phyloP scores from a whole-genome alignment of 2,329 filamentous ascomycete species.

The Pyricularia pennisetigena region DNA sequence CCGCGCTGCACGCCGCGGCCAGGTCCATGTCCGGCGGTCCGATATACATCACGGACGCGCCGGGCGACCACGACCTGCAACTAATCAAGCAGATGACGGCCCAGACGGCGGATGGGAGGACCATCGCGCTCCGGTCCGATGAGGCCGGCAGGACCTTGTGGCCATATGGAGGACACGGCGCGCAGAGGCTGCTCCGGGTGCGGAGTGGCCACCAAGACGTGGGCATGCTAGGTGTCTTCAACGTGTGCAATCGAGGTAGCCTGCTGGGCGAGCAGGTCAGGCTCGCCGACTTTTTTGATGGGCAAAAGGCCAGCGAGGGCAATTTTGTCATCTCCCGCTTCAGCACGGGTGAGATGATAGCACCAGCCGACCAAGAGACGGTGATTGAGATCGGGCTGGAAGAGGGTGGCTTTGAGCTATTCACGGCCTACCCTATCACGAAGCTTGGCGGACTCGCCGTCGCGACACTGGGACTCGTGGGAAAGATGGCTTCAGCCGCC shows the following conservation, averaged over 20 bases:
- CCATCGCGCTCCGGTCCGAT: constrained; percentile 71
- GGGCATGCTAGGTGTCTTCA: constrained; percentile 77
- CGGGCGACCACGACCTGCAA: constrained; percentile 66
- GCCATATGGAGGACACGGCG: constrained; percentile 59
- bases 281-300: constrained; percentile 64
- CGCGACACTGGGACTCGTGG: constrained; percentile 67
- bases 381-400: constrained; percentile 55
- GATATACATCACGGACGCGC: constrained; percentile 87
- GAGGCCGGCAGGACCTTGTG: constrained; percentile 62
- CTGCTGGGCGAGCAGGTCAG: constrained; percentile 57
- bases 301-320: constrained; percentile 51
- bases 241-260: constrained; percentile 49
- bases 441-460: constrained; percentile 46
- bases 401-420: constrained; percentile 65
- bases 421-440: constrained; percentile 61
- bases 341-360: constrained; percentile 43
- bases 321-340: constrained; percentile 63
- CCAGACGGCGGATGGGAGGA: constrained; percentile 58
- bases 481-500: constrained; percentile 83
- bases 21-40: constrained; percentile 85
- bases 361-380: constrained; percentile 29
- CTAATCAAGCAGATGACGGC: constrained; percentile 78
- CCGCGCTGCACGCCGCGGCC: constrained; percentile 79
- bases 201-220: constrained; percentile 37
- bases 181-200: not conserved